A percentile compares a stretch with the other conserved stretches of the same genome.
phyloP scores from a whole-genome alignment of 179 eudicot species.

The Spinacia oleracea region DNA sequence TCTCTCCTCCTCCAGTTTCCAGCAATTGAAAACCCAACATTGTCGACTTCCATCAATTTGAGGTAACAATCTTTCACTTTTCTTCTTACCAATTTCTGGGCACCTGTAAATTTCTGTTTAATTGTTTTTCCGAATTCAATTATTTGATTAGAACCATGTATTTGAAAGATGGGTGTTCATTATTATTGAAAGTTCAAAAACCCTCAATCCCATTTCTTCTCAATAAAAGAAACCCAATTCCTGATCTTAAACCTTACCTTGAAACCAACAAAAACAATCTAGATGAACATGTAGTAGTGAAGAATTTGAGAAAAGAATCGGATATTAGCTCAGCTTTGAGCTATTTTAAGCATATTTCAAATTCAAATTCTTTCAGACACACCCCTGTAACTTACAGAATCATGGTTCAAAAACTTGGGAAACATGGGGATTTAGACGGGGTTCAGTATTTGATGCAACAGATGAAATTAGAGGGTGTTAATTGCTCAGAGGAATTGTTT shows the following conservation, averaged over 20 bases:
- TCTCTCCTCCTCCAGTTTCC: not conserved
- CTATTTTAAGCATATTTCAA: constrained; percentile 61
- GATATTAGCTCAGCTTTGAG: constrained; percentile 53
- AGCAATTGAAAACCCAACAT: not conserved
- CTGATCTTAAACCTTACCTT: constrained; percentile 21
- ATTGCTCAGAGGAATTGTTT: constrained; percentile 66
- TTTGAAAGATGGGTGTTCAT: constrained; percentile 73
- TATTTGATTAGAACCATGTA: constrained; percentile 40
- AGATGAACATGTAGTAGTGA: constrained; percentile 51
- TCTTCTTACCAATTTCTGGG: not conserved
- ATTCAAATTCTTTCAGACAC: constrained; percentile 57
- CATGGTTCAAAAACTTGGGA: constrained; percentile 68
- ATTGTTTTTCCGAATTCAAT: not conserved
- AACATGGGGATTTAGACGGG: constrained; percentile 53
- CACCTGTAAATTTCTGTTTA: not conserved
- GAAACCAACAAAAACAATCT: constrained; percentile 21
- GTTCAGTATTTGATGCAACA: constrained; percentile 80
- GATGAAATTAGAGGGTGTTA: constrained; percentile 67
- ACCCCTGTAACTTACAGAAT: constrained; percentile 58
- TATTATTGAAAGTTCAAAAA: constrained; percentile 59
- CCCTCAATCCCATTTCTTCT: constrained; percentile 71
- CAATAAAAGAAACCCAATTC: constrained; percentile 47
- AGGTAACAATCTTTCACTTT: constrained; percentile 1
- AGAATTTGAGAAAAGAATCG: constrained; percentile 44
- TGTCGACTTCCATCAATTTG: not conserved